Conservation (phyloP, 495 filamentous ascomycete genomes). For the Penicillium paradoxum region DNA sequence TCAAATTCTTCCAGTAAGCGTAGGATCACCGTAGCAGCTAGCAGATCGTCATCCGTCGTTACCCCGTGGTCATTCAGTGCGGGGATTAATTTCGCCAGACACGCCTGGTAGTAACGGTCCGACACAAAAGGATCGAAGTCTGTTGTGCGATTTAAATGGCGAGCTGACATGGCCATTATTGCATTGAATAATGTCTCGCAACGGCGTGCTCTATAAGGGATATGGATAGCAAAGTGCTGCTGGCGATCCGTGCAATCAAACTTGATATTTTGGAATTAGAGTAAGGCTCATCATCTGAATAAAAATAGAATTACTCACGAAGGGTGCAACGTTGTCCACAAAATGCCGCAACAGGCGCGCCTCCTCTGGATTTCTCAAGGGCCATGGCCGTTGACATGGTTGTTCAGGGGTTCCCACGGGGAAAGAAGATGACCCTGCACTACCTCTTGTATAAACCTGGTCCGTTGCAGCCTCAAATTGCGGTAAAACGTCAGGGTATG, state of each 20-base stretch:
- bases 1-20: slow-evolving; percentile 59
- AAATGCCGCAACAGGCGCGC: slow-evolving; percentile 20
- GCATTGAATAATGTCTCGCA: slow-evolving; percentile 54
- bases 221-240: slow-evolving; percentile 49
- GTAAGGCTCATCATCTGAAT: background rate
- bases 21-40: slow-evolving; percentile 58
- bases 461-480: background rate
- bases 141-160: slow-evolving; percentile 48
- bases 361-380: slow-evolving; percentile 21
- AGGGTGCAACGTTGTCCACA: slow-evolving; percentile 20
- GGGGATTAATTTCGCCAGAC: slow-evolving; percentile 46
- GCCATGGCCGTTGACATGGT: slow-evolving; percentile 12
- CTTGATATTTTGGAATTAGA: slow-evolving; percentile 22
- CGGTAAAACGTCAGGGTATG: background rate
- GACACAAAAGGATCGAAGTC: slow-evolving; percentile 43
- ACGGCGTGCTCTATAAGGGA: slow-evolving; percentile 45
- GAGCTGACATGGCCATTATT: slow-evolving; percentile 53
- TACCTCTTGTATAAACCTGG: background rate
- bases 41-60: slow-evolving; percentile 50
- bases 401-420: background rate
- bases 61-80: slow-evolving; percentile 43
- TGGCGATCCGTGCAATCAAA: slow-evolving; percentile 54
- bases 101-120: slow-evolving; percentile 46
- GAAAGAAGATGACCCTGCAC: background rate
- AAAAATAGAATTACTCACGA: slow-evolving; percentile 12